Evolutionary conservation across 352 stramenopile species (phyloP).

Genomic region (Halophytophthora polymorphica): DNA sequence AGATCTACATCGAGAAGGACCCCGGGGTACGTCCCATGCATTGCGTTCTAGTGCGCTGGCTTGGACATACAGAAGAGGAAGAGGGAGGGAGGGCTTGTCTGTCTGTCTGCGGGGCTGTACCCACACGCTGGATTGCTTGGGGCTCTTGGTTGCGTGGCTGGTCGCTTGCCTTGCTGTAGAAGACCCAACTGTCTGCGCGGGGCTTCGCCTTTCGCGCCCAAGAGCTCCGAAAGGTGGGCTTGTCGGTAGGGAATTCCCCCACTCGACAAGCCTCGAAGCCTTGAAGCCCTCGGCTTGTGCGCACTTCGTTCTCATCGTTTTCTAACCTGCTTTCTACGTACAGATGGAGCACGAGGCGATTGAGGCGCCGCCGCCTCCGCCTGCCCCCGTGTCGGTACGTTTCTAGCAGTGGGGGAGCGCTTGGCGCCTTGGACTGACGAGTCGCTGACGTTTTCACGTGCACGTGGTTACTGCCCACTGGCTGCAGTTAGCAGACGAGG

Average conservation of each 20-base stretch:
- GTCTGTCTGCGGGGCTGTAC: conserved; percentile 23
- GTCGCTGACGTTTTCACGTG: neutral
- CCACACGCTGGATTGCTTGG: conserved; percentile 9
- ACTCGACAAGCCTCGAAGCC: conserved; percentile 12
- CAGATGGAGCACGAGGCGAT: conserved; percentile 16
- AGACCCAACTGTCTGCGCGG: conserved; percentile 31
- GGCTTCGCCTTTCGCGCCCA: conserved; percentile 25
- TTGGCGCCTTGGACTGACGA: no score
- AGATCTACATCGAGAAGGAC: conserved; percentile 85
- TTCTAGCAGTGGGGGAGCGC: no score
- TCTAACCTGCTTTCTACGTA: neutral
- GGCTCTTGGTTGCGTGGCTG: conserved; percentile 25
- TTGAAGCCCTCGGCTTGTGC: neutral
- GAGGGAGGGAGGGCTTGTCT: no score
- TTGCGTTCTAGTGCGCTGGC: conserved; percentile 2
- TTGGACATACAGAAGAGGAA: conserved; percentile 5
- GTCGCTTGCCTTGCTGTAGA: conserved; percentile 30
- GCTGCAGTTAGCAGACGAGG: conserved; percentile 32
- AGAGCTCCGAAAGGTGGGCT: conserved; percentile 25
- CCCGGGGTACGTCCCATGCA: conserved; percentile 32
- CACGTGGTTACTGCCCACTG: neutral
- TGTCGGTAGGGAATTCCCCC: conserved; percentile 28
- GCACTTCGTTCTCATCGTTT: conserved; percentile 1
- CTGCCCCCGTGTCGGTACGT: conserved; percentile 19
- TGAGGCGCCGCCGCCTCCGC: conserved; percentile 9